Base-by-base conservation (phyloP, 2,329 filamentous ascomycete genomes). In the Colletotrichum somersetense region DNA sequence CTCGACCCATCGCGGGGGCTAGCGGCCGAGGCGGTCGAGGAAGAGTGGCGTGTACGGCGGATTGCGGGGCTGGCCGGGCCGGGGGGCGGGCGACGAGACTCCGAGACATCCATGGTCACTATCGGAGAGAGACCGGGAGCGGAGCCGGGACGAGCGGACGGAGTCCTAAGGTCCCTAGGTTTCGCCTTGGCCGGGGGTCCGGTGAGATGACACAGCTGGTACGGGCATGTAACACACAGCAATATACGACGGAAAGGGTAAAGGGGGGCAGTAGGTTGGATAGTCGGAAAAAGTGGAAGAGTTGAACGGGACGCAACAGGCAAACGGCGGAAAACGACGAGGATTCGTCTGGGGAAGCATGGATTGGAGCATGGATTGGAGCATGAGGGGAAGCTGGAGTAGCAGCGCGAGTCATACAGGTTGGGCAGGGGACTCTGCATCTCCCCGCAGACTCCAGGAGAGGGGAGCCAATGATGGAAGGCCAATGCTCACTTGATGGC, bases 271-370 rank as follows among this genome's bases (percentile, higher is more conserved):
- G 20, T 4, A 72, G 53, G 55, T 56, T 55, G 58, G 40, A 56
- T 61, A 38, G 59, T 72, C 69, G 66, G 69, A 69, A 72, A 72
- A 72, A 69, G 64, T 69, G 55, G n/a, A 59, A 18, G 59, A 72
- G 66, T 44, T 46, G 38, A 26, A 35, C 23, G 53, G 67, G 58
- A 63, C 65, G 62, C 8, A 20, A 50, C 40, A 52, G 16, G 23
- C 30, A 61, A 56, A 59, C 46, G 55, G 61, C 69, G 69, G 69
- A 72, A 69, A 72, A 72, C 46, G 55, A 55, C 44, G 59, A 66
- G 46, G 58, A 61, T 69, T 72, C 64, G 65, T 50, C 65, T 72
- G 65, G 65, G 53, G 69, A 72, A 64, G 38, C 18, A 63, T 57
- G 38, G 10, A 16, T 53, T 53, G 57, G 66, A 64, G 38, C 18